phyloP scores from a whole-genome alignment of 2,329 filamentous ascomycete species.

The Trichophyton verrucosum region DNA sequence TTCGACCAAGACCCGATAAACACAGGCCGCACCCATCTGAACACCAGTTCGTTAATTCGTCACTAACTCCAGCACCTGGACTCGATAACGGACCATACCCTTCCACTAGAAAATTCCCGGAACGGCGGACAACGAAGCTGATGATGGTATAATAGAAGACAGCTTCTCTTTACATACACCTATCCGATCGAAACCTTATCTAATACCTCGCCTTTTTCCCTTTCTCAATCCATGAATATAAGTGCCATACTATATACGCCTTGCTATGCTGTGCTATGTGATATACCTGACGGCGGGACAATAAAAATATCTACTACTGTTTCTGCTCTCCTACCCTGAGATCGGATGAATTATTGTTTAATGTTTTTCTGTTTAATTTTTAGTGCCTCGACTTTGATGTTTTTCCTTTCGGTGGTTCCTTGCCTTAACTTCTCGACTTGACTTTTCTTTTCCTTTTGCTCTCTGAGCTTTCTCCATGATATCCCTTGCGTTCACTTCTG shows the following conservation, averaged over 20 bases:
- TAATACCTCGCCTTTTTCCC: neutral
- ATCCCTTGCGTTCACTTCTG: neutral
- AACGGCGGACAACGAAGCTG: constrained; percentile 37
- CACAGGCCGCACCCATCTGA: constrained; percentile 4
- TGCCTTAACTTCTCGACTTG: neutral
- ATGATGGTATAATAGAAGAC: constrained; percentile 32
- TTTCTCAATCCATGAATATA: neutral
- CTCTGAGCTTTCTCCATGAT: neutral
- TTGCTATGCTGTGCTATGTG: neutral
- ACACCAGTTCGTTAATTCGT: neutral
- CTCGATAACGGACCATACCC: constrained; percentile 6
- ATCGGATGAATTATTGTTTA: neutral
- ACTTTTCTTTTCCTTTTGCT: neutral
- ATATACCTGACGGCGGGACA: neutral
- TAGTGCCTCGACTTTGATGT: neutral
- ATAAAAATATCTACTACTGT: neutral
- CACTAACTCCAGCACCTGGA: constrained; percentile 15
- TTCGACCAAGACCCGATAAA: neutral
- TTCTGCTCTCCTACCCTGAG: neutral
- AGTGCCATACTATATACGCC: neutral
- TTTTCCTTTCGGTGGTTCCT: neutral
- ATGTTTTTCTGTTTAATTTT: constrained; percentile 2
- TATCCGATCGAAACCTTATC: too few species aligned
- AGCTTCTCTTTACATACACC: neutral
- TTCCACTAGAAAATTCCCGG: constrained; percentile 30